Percentiles rank a stretch among this genome's conserved stretches.
These are phyloP conservation scores for Clonostachys chloroleuca DNA, from an alignment of 2,329 filamentous ascomycete genomes.

Conservation along the genomic window DNA sequence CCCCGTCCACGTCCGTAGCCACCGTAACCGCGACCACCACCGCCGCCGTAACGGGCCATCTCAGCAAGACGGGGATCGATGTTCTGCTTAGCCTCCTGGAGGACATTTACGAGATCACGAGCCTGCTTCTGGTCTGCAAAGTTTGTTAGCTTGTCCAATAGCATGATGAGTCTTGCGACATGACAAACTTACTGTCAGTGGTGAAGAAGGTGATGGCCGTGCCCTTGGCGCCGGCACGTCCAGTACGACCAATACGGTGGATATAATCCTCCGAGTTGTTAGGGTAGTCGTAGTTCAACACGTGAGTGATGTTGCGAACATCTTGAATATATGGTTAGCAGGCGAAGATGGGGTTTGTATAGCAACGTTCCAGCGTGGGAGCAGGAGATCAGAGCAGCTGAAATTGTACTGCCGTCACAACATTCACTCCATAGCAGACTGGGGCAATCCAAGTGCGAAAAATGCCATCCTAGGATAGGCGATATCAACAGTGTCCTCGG, in stretches of 20 bases:
- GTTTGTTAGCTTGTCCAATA: conserved; percentile 24
- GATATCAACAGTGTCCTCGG: conserved; percentile 50
- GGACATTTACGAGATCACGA: conserved; percentile 89
- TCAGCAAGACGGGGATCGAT: conserved; percentile 93
- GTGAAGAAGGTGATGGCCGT: conserved; percentile 99
- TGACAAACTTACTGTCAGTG: conserved; percentile 84
- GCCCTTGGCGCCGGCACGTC: conserved; percentile 88
- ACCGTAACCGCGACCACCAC: conserved; percentile 68
- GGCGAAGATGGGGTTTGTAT: conserved; percentile 46
- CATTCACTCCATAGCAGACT: conserved; percentile 50
- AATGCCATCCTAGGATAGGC: conserved; percentile 48
- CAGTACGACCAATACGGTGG: conserved; percentile 93
- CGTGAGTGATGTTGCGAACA: conserved; percentile 99
- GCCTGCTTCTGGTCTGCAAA: conserved; percentile 80
- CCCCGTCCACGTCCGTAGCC: conserved; percentile 65
- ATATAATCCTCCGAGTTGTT: conserved; percentile 99
- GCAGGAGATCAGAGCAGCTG: conserved; percentile 27
- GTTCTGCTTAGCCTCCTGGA: conserved; percentile 95
- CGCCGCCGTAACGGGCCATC: conserved; percentile 90
- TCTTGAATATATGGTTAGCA: conserved; percentile 85
- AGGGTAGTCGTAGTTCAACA: conserved; percentile 99
- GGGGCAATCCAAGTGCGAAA: conserved; percentile 55
- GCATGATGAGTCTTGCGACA: background rate
- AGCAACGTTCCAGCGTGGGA: conserved; percentile 55
- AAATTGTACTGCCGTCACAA: conserved; percentile 38